A percentile compares a stretch with the other conserved stretches of the same genome.
phyloP scores from a whole-genome alignment of 2,329 filamentous ascomycete species.

The Metarhizium album region DNA sequence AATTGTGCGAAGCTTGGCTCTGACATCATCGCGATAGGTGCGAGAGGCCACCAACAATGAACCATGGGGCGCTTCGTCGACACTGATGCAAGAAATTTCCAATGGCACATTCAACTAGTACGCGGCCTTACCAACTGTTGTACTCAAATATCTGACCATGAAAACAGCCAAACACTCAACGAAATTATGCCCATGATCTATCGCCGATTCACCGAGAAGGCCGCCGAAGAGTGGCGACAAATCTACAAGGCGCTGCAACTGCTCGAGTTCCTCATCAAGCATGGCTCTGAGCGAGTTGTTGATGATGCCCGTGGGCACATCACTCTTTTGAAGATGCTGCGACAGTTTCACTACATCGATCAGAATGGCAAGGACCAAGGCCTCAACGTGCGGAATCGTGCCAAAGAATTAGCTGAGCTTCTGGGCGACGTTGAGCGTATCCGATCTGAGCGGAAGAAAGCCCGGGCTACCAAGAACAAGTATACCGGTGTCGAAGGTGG shows the following conservation, averaged over 20 bases:
- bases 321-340: slow-evolving; percentile 92
- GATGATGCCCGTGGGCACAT: slow-evolving; percentile 94
- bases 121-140: slow-evolving; percentile 21
- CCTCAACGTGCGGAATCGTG: slow-evolving; percentile 91
- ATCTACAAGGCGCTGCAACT: slow-evolving; percentile 98
- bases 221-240: slow-evolving; percentile 96
- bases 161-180: slow-evolving; percentile 75
- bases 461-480: slow-evolving; percentile 80
- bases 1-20: slow-evolving; percentile 4
- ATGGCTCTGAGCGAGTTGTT: slow-evolving; percentile 93
- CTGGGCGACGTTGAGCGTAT: slow-evolving; percentile 86
- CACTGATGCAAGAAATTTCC: slow-evolving; percentile 94
- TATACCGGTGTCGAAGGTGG: slow-evolving; percentile 92
- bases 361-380: slow-evolving; percentile 96
- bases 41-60: slow-evolving; percentile 99
- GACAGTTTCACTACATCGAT: slow-evolving; percentile 96
- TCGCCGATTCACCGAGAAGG: slow-evolving; percentile 96
- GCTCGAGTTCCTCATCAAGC: slow-evolving; percentile 94
- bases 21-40: slow-evolving; percentile 43
- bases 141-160: slow-evolving; percentile 11
- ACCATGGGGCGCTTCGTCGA: slow-evolving; percentile 81
- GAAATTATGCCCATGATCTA: slow-evolving; percentile 99
- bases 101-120: slow-evolving; percentile 98
- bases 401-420: slow-evolving; percentile 92
- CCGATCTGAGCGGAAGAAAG: slow-evolving; percentile 76